Percentiles rank a stretch among this genome's conserved stretches.
Evolutionary conservation across 345 rosid genomes (phyloP).

Genomic region (Citrus medica): DNA sequence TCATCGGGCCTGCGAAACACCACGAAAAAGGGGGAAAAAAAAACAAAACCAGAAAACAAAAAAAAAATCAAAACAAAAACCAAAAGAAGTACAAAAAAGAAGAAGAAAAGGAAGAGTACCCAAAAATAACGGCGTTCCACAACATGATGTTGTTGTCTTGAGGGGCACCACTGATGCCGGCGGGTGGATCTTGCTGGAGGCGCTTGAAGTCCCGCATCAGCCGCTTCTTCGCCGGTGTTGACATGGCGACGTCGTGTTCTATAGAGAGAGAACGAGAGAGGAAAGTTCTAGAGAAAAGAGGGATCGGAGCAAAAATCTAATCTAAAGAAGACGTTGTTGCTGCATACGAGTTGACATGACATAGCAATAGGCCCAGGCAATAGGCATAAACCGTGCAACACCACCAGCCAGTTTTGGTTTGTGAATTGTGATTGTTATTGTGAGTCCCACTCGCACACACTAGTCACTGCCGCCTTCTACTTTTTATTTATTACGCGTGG

Average conservation of each 20-base stretch:
- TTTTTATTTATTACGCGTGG: too few species aligned
- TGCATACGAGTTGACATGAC: neutral
- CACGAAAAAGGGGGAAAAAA: neutral
- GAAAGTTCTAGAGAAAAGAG: neutral
- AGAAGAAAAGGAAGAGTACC: conserved; percentile 25
- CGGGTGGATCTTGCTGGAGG: conserved; percentile 69
- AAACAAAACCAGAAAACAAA: neutral
- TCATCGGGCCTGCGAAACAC: conserved; percentile 54
- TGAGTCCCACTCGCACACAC: too few species aligned
- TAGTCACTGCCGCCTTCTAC: too few species aligned
- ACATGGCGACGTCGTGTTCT: conserved; percentile 26
- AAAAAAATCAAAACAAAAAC: neutral
- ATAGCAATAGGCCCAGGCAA: neutral
- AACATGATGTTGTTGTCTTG: conserved; percentile 58
- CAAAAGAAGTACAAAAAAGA: neutral
- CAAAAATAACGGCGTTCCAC: conserved; percentile 71
- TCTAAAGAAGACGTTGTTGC: neutral
- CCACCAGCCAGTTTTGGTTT: too few species aligned
- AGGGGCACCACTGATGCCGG: conserved; percentile 66
- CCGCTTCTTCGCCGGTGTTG: conserved; percentile 75
- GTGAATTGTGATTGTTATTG: too few species aligned
- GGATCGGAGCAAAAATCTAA: neutral
- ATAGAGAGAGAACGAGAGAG: neutral
- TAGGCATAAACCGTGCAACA: neutral
- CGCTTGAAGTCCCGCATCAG: conserved; percentile 68